These are phyloP conservation scores for Epichloe uncinata DNA, from an alignment of 2,329 filamentous ascomycete species.

Conservation along the genomic window DNA sequence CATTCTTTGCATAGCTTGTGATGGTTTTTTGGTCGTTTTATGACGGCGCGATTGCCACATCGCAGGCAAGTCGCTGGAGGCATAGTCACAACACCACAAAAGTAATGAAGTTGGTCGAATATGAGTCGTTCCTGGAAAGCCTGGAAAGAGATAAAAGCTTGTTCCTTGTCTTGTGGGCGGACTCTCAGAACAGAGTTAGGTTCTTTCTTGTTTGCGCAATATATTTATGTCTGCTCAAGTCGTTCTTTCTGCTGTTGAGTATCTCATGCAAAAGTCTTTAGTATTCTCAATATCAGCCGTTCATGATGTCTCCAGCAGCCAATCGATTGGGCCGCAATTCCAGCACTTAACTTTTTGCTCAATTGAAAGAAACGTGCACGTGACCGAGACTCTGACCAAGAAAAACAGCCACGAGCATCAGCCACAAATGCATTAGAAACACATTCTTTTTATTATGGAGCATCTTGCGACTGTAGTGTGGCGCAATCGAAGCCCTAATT, in stretches of 20 bases:
- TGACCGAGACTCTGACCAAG: background rate
- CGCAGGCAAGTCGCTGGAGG: conserved; percentile 61
- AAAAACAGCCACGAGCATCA: background rate
- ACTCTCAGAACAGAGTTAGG: too few species aligned
- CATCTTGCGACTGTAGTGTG: conserved; percentile 2
- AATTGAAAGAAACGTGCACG: background rate
- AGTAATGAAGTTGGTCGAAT: background rate
- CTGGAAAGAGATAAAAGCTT: background rate
- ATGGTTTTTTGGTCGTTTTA: conserved; percentile 94
- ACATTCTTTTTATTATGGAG: conserved; percentile 1
- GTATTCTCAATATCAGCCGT: background rate
- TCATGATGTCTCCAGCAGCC: background rate
- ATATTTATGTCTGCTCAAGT: background rate
- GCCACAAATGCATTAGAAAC: conserved; percentile 3
- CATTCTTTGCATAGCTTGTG: conserved; percentile 85
- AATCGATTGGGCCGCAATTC: background rate
- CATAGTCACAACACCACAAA: conserved; percentile 36
- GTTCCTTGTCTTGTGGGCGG: too few species aligned
- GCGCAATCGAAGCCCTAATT: conserved; percentile 24
- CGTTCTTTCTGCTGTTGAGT: background rate
- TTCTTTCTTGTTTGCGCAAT: background rate
- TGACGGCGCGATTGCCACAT: conserved; percentile 70
- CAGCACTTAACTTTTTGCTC: too few species aligned
- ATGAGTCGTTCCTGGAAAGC: background rate
- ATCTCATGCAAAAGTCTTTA: background rate